Base-by-base conservation (phyloP, 306 rosid genomes). In the Chamaecrista fasciculata region DNA sequence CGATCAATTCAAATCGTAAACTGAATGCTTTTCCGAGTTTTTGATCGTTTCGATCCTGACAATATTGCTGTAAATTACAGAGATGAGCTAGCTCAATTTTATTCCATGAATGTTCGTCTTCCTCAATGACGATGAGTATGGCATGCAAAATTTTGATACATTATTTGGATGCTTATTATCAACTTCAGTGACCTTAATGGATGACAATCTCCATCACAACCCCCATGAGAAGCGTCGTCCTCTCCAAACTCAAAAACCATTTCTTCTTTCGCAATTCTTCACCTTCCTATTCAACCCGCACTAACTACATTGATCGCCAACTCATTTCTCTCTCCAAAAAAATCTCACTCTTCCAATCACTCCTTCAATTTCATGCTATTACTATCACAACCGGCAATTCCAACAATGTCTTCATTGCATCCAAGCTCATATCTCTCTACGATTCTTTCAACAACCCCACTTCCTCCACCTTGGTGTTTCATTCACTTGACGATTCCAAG, bases 391-490 rank as follows among this genome's bases (percentile, higher is more conserved):
- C 93, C 36, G 96, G 93, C n/a, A 83, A 85, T 79, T 88, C 89
- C 71, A 72, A 77, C 87, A 88, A 91, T 77, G 53, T 75, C 50
- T 88, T 88, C 83, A 67, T 86, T 3, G 88, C 93, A 6, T 80
- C 96, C 42, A 91, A 86, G 74, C 96, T 82, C 76, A 80, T 91
- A 78, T 81, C 94, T 36, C 81, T 81, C 57, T 89, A 86, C 47
- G 79, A 89, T 47, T 77, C 79, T 73, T 74, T 86, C 75, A 24
- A 63, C 72, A 47, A 66, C 69, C 84, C 86, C 24, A 2, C 52
- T 20, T 73, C 53, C 21, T 76, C 85, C 63, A 49, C 91, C 44
- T 58, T 57, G 62, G 71, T 86, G 10, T 89, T 85, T 53, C 62
- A n/a, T 39, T 80, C 80, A 2, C 80, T 81, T 74, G 70, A 65